Percentiles rank a stretch among this genome's conserved stretches.
Evolutionary conservation across 2,329 filamentous ascomycete genomes (phyloP).

Genomic region (Orbilia ellipsospora): DNA sequence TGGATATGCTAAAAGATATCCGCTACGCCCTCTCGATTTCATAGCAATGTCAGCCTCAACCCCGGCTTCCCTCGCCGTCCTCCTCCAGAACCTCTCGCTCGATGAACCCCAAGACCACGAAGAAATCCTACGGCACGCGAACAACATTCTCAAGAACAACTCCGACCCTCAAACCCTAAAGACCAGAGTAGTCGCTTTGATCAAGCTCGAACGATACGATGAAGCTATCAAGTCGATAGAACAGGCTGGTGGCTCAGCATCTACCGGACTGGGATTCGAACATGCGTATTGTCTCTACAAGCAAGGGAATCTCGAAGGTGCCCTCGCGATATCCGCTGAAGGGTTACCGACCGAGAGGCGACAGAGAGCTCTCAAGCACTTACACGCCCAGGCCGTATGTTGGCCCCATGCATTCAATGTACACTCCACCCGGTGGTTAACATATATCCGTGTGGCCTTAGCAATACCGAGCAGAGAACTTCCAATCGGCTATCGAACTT

Average conservation of each 20-base stretch:
- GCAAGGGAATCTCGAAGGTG: constrained; percentile 74
- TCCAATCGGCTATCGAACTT: constrained; percentile 72
- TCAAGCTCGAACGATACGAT: constrained; percentile 84
- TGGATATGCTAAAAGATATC: constrained; percentile 14
- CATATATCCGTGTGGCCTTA: constrained; percentile 20
- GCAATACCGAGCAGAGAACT: constrained; percentile 80
- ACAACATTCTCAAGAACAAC: constrained; percentile 72
- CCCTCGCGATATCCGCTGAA: constrained; percentile 65
- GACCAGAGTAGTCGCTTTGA: constrained; percentile 77
- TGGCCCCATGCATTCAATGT: not conserved
- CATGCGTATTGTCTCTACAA: constrained; percentile 88
- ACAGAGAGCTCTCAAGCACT: constrained; percentile 65
- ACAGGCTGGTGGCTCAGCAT: constrained; percentile 67
- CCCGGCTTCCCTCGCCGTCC: constrained; percentile 57
- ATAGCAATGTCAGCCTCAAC: constrained; percentile 55
- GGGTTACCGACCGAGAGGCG: constrained; percentile 47
- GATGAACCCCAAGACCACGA: constrained; percentile 70
- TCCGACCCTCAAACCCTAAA: constrained; percentile 72
- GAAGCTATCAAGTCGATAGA: constrained; percentile 78
- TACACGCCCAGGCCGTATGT: constrained; percentile 67
- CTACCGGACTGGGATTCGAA: constrained; percentile 73
- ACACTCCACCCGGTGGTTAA: too few relatives aligned
- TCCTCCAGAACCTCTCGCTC: constrained; percentile 57
- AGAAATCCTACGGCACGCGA: constrained; percentile 74
- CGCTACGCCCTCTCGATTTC: not conserved